phyloP scores from a whole-genome alignment of 2,329 filamentous ascomycete genomes.

The Cytospora leucostoma region DNA sequence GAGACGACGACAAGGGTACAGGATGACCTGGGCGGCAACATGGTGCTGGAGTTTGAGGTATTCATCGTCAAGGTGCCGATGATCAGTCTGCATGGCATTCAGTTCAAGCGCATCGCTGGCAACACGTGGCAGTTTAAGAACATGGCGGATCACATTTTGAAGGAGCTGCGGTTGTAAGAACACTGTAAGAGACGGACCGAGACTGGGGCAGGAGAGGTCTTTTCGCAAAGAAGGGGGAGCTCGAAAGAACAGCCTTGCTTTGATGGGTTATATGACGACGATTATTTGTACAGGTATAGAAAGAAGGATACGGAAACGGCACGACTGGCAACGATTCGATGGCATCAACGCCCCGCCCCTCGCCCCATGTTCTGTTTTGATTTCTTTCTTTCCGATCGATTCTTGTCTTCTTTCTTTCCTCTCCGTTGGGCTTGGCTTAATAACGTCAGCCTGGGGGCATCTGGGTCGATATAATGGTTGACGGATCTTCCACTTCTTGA shows the following conservation, averaged over 20 bases:
- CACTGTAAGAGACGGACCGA: not conserved
- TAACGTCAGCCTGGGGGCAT: not conserved
- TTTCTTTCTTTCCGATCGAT: constrained; percentile 7
- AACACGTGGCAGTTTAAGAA: constrained; percentile 99
- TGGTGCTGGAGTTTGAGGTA: constrained; percentile 90
- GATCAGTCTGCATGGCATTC: constrained; percentile 88
- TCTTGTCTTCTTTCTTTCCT: not conserved
- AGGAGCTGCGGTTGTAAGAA: constrained; percentile 74
- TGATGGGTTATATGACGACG: constrained; percentile 5
- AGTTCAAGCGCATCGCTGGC: constrained; percentile 95
- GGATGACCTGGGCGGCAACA: constrained; percentile 80
- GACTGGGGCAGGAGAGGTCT: not conserved
- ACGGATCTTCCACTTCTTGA: constrained; percentile 5
- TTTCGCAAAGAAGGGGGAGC: constrained; percentile 2
- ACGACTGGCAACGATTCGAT: constrained; percentile 19
- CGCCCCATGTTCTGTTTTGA: not conserved
- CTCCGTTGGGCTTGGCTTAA: not conserved
- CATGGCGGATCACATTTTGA: constrained; percentile 94
- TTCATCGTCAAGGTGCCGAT: constrained; percentile 97
- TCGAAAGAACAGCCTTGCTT: not conserved
- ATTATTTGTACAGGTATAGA: constrained; percentile 6
- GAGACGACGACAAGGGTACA: constrained; percentile 93
- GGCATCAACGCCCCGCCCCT: constrained; percentile 12
- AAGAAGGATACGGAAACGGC: constrained; percentile 14
- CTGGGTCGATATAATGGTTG: constrained; percentile 2